These are phyloP conservation scores for Raddia distichophylla DNA, from an alignment of 176 grass and related monocot species.

Conservation along the genomic window DNA sequence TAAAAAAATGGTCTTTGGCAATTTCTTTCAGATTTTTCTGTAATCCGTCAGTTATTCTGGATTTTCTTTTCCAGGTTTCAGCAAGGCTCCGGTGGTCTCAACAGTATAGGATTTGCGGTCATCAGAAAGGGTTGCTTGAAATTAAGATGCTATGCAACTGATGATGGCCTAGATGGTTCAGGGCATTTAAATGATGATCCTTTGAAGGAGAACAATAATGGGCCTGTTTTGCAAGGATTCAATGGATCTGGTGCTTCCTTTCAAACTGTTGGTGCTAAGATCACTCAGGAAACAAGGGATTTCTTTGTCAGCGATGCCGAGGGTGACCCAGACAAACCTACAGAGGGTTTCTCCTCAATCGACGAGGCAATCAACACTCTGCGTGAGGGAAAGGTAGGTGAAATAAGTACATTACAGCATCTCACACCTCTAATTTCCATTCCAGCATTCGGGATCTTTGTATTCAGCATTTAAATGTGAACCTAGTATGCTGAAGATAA, in stretches of 20 bases:
- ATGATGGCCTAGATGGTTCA: slow-evolving; percentile 34
- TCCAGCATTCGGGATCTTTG: background rate
- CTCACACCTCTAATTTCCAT: background rate
- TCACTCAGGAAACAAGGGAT: slow-evolving; percentile 80
- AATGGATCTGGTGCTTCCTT: slow-evolving; percentile 51
- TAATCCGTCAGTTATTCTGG: background rate
- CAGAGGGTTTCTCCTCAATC: slow-evolving; percentile 73
- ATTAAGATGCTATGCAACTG: slow-evolving; percentile 61
- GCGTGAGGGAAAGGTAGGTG: slow-evolving; percentile 65
- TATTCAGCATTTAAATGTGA: slow-evolving; percentile 4
- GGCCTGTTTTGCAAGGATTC: slow-evolving; percentile 50
- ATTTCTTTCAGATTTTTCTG: slow-evolving; percentile 1
- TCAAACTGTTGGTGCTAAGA: slow-evolving; percentile 71
- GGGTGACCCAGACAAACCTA: slow-evolving; percentile 79
- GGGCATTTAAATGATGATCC: slow-evolving; percentile 47
- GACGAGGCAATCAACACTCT: slow-evolving; percentile 71
- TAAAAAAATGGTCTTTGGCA: background rate
- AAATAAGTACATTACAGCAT: background rate
- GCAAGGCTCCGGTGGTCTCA: slow-evolving; percentile 43
- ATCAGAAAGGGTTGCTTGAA: slow-evolving; percentile 58
- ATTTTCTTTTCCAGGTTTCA: slow-evolving; percentile 54
- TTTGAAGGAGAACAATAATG: slow-evolving; percentile 62
- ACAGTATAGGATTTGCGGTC: slow-evolving; percentile 58
- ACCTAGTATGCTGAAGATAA: background rate
- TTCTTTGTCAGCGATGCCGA: slow-evolving; percentile 93